Base-by-base conservation (phyloP, 306 rosid genomes). In the Lablab purpureus region DNA sequence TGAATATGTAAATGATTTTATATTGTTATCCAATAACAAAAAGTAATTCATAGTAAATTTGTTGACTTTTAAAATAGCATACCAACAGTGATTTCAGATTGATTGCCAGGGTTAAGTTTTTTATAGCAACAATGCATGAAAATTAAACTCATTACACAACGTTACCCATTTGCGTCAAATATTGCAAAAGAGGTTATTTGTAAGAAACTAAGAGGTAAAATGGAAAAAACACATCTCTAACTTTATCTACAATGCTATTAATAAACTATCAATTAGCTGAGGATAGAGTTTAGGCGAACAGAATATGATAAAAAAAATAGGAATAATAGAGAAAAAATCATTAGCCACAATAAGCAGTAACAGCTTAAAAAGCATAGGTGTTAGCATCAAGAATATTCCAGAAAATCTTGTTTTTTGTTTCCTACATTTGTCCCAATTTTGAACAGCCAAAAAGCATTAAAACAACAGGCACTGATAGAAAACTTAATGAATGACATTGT, bases 291-390 rank as follows among this genome's bases (percentile, higher is more conserved):
- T 19, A 77, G 27, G 62, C 5, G 7, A 43, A 28, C 25, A 22
- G 52, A 77, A 41, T 22, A 66, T 25, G 47, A 49, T 37, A 78
- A 78, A 7, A 78, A 7, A 78, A 45, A 41, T 71, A 43, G 30
- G 7, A 28, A 14, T 50, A 70, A 41, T 3, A 17, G 58, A 18
- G 10, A 54, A 54, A 3, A 2, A 62, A 27, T 63, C 77, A 40
- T 60, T 10, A 75, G 7, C 51, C 74, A 45, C 54, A 15, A 23
- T 8, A 21, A 74, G 46, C 34, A 66, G 43, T 30, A 64, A 64
- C 40, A 51, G 13, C 10, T 13, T 49, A 28, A 72, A 55, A 72
- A 32, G 50, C 34, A 72, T 41, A 27, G 6, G 0, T 19, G 60
- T 40, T 19, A 15, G 15, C 14, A 3, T 11, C 55, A 47, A 71